phyloP scores from a whole-genome alignment of 805 yeast genomes.

The Clavispora phyllophila region DNA sequence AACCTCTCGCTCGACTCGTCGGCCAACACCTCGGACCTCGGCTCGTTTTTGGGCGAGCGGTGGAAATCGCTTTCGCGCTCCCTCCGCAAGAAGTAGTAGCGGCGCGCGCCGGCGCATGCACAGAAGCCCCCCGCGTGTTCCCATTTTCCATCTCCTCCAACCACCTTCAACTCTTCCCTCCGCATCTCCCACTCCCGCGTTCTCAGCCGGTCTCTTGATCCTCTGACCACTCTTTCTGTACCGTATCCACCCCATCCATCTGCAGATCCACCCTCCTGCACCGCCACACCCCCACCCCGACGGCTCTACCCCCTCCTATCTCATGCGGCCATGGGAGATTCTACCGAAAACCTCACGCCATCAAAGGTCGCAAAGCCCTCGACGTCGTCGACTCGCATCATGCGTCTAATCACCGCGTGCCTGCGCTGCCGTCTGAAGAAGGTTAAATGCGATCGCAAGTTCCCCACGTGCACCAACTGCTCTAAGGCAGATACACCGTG shows the following conservation, averaged over 20 bases:
- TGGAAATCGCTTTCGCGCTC: constrained; percentile 5
- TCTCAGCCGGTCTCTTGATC: too few relatives aligned
- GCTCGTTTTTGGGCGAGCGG: constrained; percentile 8
- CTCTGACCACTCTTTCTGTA: background rate
- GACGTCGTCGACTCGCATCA: constrained; percentile 5
- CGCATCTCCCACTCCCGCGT: background rate
- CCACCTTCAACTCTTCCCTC: background rate
- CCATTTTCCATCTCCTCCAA: too few relatives aligned
- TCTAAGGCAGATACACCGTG: constrained; percentile 10
- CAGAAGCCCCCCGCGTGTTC: too few relatives aligned
- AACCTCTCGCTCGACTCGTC: constrained; percentile 1
- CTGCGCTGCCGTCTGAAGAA: constrained; percentile 11
- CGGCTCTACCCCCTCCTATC: background rate
- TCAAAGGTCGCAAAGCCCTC: constrained; percentile 3
- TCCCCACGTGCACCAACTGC: constrained; percentile 15
- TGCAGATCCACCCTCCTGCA: background rate
- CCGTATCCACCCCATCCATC: constrained; percentile 4
- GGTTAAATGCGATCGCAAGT: constrained; percentile 13
- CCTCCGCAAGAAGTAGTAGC: constrained; percentile 2
- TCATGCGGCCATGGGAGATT: background rate
- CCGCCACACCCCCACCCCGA: too few relatives aligned
- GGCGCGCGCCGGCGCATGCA: background rate
- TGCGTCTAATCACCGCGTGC: constrained; percentile 14
- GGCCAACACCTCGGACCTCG: constrained; percentile 8
- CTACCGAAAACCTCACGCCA: constrained; percentile 3